Base-by-base conservation (phyloP, 2,329 filamentous ascomycete genomes). In the Fusarium buharicum region DNA sequence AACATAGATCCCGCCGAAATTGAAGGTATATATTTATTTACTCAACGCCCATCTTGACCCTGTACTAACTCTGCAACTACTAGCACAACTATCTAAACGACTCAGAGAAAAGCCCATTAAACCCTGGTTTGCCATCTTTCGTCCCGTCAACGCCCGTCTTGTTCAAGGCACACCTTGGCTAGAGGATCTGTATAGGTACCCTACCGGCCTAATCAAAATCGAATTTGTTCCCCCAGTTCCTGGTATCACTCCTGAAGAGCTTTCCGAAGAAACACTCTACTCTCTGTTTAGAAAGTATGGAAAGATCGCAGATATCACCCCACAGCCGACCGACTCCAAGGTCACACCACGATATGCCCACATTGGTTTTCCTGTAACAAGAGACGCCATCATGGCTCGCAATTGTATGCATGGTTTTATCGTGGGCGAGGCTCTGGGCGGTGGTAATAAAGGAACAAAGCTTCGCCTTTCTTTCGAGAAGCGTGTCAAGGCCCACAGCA, bases 141-240 rank as follows among this genome's bases (percentile, higher is more conserved):
- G 86, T 18, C 78, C 84, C 13, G 88, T 96, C 53, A 84, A 86
- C 44, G 87, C 88, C 4, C 87, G 87, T 20, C 79, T 93, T 7
- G 95, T 99, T 3, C 82, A 86, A 51, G 95, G 95, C 10, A 86
- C 88, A 18, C 95, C 95, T 0, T 99, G 95, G 95, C 84, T 98
- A 3, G 95, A 98, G 72, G 95, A 99, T 73, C 79, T 99, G 24
- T 90, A 92, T 67, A 86, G 93, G 7, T 88, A 93, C 46, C 95
- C 95, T 0, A 92, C 88, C 54, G 82, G 82, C 36, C 84, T 91
- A 24, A 71, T 99, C 33, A 90, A 87, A 67, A 87, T 97, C 18
- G 94, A 98, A 72, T 98, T 97, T 64, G 83, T 94, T 8, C 86
- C 93, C 4, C 84, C 86, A 1, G 83, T 84, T 22, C 84, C 91